Evolutionary conservation across 331 rosid genomes (phyloP), one percentile per base, ranked within the genome.

Genomic region (Dryas integrifolia): DNA sequence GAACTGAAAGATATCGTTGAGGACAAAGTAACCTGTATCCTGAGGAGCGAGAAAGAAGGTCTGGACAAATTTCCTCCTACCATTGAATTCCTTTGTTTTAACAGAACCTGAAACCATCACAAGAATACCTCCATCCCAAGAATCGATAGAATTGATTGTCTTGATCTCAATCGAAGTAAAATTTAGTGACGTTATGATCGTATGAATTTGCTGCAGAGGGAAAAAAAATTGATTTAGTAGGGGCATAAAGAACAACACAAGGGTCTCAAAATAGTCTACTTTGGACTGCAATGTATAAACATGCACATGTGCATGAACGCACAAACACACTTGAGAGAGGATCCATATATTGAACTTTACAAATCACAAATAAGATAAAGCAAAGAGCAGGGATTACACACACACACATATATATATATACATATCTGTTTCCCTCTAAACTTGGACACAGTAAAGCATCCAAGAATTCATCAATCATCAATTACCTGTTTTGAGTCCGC

Each of bases 1-100:
- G 63, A 81, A 88, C 58, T 90, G 98, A 73, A 92, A 85, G 52
- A 92, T 82, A 76, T 92, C 98, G 64, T 88, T 92, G 63, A 88
- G 91, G 35, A 92, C 92, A 81, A 85, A 90, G 84, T 73, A 92
- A 44, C 98, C 98, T 44, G 83, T 86, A 66, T 88, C 92, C 81
- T 90, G 98, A 49, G 98, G 98, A 53, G 96, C 96, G 56, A 92
- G 92, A 72, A 92, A 82, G 82, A 92, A 88, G 7, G 92, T 85
- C 78, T 92, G 96, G 24, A 87, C 83, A 81, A 90, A 92, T 76
- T 81, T 92, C 75, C 89, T 90, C 74, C 70, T 85, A 21, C 82
- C 79, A 74, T 8, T 69, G 38, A 82, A 70, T 52, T 88, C 96
- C 75, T 88, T 88, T 2, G 85, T 66, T 82, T 84, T 88, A 39